phyloP scores from a whole-genome alignment of 2,329 filamentous ascomycete species.

The Alternaria burnsii region DNA sequence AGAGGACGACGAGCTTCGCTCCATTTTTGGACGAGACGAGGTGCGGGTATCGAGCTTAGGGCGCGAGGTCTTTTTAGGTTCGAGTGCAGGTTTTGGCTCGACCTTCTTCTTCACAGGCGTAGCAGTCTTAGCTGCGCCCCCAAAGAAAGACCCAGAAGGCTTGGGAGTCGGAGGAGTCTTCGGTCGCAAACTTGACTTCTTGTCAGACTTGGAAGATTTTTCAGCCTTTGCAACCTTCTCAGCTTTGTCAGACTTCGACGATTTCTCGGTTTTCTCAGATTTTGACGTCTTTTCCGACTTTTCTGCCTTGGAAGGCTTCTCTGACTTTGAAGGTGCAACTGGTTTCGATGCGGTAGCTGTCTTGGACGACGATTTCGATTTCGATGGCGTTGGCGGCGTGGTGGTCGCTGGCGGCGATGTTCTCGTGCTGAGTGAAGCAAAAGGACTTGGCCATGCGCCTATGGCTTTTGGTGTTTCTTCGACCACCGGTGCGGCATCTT shows the following conservation, averaged over 20 bases:
- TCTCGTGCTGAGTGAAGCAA: slow-evolving; percentile 12
- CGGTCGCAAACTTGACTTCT: slow-evolving; percentile 17
- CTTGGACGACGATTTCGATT: slow-evolving; percentile 10
- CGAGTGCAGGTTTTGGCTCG: slow-evolving; percentile 8
- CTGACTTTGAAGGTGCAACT: slow-evolving; percentile 1
- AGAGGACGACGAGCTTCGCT: slow-evolving; percentile 7
- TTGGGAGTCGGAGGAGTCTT: slow-evolving; percentile 16
- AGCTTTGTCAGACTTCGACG: slow-evolving; percentile 7
- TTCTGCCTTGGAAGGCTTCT: slow-evolving; percentile 10
- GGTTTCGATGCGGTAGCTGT: slow-evolving; percentile 12
- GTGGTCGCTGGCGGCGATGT: slow-evolving; percentile 7
- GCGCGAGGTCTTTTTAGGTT: slow-evolving; percentile 9
- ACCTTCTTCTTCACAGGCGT: slow-evolving; percentile 7
- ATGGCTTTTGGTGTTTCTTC: slow-evolving; percentile 16
- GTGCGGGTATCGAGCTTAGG: slow-evolving; percentile 11
- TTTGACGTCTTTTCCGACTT: background rate
- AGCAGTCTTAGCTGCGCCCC: slow-evolving; percentile 2
- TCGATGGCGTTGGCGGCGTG: slow-evolving; percentile 12
- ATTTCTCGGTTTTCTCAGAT: background rate
- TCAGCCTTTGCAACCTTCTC: slow-evolving; percentile 11
- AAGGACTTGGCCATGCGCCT: slow-evolving; percentile 17
- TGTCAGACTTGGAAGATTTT: slow-evolving; percentile 8
- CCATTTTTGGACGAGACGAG: slow-evolving; percentile 14
- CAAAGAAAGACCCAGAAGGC: slow-evolving; percentile 1
- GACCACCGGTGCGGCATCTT: slow-evolving; percentile 4